These are phyloP conservation scores for Mortierella sp. DNA, from an alignment of 371 early-diverging fungal genomes.

Conservation along the genomic window DNA sequence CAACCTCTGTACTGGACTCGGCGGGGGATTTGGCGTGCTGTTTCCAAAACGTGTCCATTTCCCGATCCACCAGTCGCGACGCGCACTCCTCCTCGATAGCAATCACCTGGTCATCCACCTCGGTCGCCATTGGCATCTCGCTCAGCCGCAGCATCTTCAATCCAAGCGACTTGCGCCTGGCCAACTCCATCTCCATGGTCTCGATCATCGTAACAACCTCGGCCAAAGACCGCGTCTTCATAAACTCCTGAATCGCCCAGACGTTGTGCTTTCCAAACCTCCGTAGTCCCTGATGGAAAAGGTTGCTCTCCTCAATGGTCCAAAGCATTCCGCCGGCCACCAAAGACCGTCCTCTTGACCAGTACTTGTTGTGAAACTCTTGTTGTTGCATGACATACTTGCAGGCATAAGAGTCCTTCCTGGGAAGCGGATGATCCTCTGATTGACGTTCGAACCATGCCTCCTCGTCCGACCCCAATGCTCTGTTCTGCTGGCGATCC, in stretches of 20 bases:
- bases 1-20: conserved; percentile 3
- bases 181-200: conserved; percentile 44
- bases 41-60: conserved; percentile 14
- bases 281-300: conserved; percentile 42
- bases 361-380: no score
- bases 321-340: conserved; percentile 48
- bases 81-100: conserved; percentile 33
- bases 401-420: no score
- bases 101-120: conserved; percentile 26
- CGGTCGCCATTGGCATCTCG: conserved; percentile 53
- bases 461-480: not conserved
- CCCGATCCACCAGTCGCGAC: conserved; percentile 9
- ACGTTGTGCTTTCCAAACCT: conserved; percentile 54
- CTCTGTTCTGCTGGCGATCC: not conserved
- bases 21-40: not conserved
- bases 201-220: conserved; percentile 50
- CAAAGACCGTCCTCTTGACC: conserved; percentile 16
- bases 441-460: not conserved
- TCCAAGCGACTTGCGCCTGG: conserved; percentile 18
- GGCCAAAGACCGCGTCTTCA: conserved; percentile 40
- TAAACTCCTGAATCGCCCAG: conserved; percentile 47
- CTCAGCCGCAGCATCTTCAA: conserved; percentile 2
- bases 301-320: conserved; percentile 34
- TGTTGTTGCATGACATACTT: no score
- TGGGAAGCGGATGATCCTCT: no score